These are phyloP conservation scores for Populus euphratica DNA, from an alignment of 345 rosid species.

Conservation along the genomic window DNA sequence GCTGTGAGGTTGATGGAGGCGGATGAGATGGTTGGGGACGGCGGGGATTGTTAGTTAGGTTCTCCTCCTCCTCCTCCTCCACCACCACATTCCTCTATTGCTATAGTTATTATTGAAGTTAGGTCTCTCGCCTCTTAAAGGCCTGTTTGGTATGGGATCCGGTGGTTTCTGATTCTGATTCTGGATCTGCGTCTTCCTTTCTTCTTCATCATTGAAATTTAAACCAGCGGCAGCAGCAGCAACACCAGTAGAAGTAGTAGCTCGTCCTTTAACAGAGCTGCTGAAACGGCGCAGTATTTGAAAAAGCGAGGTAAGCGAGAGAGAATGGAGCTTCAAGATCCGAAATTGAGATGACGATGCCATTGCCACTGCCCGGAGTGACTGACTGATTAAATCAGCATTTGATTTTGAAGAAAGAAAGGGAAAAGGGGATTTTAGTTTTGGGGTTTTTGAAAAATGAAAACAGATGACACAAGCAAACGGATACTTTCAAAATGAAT, in stretches of 20 bases:
- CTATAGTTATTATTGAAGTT: neutral
- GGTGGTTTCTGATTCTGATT: conserved; percentile 1
- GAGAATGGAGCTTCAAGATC: neutral
- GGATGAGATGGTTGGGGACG: neutral
- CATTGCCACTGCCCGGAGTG: neutral
- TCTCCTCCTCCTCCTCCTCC: neutral
- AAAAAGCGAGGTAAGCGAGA: neutral
- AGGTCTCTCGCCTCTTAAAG: conserved; percentile 9
- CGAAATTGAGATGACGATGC: neutral
- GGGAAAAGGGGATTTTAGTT: neutral
- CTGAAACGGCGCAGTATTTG: neutral
- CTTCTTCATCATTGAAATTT: neutral
- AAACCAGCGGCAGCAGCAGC: neutral
- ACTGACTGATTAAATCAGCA: no score
- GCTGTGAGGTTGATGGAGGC: neutral
- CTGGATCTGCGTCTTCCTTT: neutral
- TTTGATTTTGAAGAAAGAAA: neutral
- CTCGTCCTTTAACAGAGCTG: neutral
- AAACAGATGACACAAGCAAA: no score
- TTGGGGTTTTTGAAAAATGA: neutral
- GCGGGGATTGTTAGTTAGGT: neutral
- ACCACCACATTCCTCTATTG: neutral
- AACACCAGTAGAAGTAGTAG: neutral
- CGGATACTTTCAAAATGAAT: neutral
- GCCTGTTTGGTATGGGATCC: conserved; percentile 20